Conservation (phyloP, 441 rosid species). For the Erodium texanum region DNA sequence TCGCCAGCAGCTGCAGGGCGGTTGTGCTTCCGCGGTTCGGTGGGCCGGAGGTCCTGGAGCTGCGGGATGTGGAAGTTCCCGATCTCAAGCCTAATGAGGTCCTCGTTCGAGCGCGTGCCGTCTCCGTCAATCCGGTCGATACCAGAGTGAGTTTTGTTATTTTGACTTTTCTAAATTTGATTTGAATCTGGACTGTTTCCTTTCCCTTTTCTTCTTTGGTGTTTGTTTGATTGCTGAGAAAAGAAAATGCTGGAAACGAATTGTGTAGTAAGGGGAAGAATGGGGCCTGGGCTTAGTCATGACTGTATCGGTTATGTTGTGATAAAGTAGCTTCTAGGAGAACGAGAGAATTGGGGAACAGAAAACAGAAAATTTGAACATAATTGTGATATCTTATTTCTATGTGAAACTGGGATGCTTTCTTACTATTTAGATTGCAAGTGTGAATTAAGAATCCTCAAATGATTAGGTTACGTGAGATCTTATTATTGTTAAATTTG, state of each 20-base stretch:
- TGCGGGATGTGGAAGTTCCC: conserved; percentile 71
- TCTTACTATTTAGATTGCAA: background rate
- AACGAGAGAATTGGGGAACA: background rate
- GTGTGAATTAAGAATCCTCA: background rate
- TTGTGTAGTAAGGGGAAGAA: background rate
- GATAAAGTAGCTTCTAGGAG: background rate
- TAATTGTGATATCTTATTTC: background rate
- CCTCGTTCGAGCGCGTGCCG: conserved; percentile 80
- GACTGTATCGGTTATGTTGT: background rate
- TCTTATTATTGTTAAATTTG: background rate
- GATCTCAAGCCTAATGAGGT: conserved; percentile 67
- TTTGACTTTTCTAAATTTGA: background rate
- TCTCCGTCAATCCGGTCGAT: conserved; percentile 85
- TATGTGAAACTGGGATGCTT: background rate
- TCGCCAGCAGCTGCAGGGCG: conserved; percentile 68
- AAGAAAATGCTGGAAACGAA: conserved; percentile 2
- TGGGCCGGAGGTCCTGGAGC: conserved; percentile 78
- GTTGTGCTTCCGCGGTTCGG: conserved; percentile 85
- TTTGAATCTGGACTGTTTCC: conserved; percentile 6
- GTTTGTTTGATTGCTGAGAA: conserved; percentile 12
- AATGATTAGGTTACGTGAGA: background rate
- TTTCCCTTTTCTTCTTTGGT: background rate
- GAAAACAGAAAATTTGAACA: background rate
- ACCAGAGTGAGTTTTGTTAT: conserved; percentile 66
- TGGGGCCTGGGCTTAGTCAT: background rate